Base-by-base conservation (phyloP, 2,329 filamentous ascomycete species). In the Furcasterigmium sp. region DNA sequence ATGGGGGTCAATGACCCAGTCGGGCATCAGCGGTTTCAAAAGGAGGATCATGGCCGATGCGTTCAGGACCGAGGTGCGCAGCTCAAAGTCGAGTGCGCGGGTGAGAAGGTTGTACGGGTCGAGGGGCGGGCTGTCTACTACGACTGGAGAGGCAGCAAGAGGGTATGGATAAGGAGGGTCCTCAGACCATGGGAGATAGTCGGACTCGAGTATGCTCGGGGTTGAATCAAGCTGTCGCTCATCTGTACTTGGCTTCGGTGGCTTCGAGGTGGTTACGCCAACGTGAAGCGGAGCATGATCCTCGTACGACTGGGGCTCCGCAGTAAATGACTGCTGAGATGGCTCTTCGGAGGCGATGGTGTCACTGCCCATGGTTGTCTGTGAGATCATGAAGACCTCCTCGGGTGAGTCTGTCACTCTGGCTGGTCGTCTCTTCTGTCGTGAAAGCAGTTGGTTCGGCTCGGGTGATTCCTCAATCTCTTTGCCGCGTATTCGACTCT, bases 31-130 rank as follows among this genome's bases (percentile, higher is more conserved):
- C 0, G 79, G 78, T 30, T 71, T 70, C 1, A 84, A 64, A 0
- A 84, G 68, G 3, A 84, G 68, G 5, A 84, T 58, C 51, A 84
- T 82, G 21, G 77, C 75, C 0, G 80, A 74, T 1, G 80, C 78
- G 47, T 79, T 77, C 19, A 83, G 64, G 2, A 76, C 71, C 0
- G 77, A 81, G 2, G 70, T 72, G 37, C 67, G 69, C 6, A 68
- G 68, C 53, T 84, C 80, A 44, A 79, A 82, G 5, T 69, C 63
- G 2, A 84, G 63, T 0, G 76, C 72, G 5, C 76, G 70, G 11
- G 67, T 61, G 8, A 84, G 60, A 8, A 82, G 63, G 1, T 68
- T 62, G 41, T 77, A 75, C 0, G 80, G 79, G 37, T 82, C 68
- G 2, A 84, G 68, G 0, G 78, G 73, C 1, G 64, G 56, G 13